Percentiles rank a stretch among this genome's conserved stretches.
Evolutionary conservation across 805 yeast species (phyloP).

Genomic region (Candida quercuum): DNA sequence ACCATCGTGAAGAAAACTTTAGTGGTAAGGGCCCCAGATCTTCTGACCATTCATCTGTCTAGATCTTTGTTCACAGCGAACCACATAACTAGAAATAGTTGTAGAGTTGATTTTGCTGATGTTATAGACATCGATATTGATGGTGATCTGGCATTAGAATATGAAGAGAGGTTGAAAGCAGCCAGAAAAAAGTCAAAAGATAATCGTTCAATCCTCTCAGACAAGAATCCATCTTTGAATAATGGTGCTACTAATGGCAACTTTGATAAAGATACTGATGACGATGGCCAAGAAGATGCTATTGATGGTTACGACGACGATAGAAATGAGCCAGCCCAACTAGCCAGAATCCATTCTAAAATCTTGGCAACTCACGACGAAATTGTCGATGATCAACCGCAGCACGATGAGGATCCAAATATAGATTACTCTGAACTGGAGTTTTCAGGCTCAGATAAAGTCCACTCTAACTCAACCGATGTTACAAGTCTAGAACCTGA

Average conservation of each 20-base stretch:
- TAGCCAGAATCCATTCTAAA: conserved; percentile 21
- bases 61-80: conserved; percentile 73
- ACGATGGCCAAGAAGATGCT: conserved; percentile 54
- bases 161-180: conserved; percentile 22
- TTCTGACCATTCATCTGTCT: conserved; percentile 78
- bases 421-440: conserved; percentile 12
- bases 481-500: conserved; percentile 15
- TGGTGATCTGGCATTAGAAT: conserved; percentile 24
- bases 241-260: conserved; percentile 10
- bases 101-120: conserved; percentile 65
- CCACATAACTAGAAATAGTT: conserved; percentile 65
- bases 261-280: conserved; percentile 16
- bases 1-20: conserved; percentile 62
- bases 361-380: conserved; percentile 18
- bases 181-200: conserved; percentile 20
- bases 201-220: conserved; percentile 4
- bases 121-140: conserved; percentile 43
- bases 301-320: conserved; percentile 31
- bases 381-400: conserved; percentile 7
- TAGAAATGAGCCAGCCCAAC: conserved; percentile 18
- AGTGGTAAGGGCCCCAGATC: conserved; percentile 60
- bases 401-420: conserved; percentile 12
- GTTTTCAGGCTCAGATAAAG: conserved; percentile 8
- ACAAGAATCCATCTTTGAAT: not conserved
- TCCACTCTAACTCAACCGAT: conserved; percentile 1